Evolutionary conservation across 371 early-diverging fungal species (phyloP), one percentile per base, ranked within the genome.

Genomic region (Coemansia sp.): DNA sequence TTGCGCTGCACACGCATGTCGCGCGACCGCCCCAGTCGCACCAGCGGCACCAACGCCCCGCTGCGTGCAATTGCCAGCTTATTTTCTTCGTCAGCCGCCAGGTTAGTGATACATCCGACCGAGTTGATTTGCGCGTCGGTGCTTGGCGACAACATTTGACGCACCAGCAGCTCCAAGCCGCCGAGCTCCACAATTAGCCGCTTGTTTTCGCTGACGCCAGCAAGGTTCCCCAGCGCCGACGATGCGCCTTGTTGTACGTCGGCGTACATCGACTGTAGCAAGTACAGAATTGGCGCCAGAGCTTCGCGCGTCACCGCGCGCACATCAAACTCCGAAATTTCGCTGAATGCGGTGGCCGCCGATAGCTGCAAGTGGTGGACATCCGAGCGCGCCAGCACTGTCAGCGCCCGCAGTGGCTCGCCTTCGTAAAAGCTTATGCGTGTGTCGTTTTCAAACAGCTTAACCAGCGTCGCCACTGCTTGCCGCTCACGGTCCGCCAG

Each of bases 51-150:
- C 38, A 94, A 80, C 0, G 93, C 94, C 24, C 92, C 93, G 34
- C 90, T 90, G 64, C 87, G 85, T 48, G 94, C 92, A 66, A 95
- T 94, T 60, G 83, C 85, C 34, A 87, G 83, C 77, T 94, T 94
- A 81, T 93, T 95, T 55, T 90, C 92, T 60, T 95, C 95, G 87
- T 71, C 80, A 1, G 94, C 93, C 4, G 94, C 94, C 57, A 95
- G 83, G 66, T 95, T 95, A 1, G 96, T 95, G 61, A 95, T 93
- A 82, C 95, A 94, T 5, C 96, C 96, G 29, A 94, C 95, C n/a
- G 95, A 93, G 77, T 95, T 95, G 69, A 93, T 92, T 75, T 94
- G 93, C 7, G 94, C 93, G 69, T 94, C 95, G 29, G 90, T 87
- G 68, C 92, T 92, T 6, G 88, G 86, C 16, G 90, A 88, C 39